phyloP scores from a whole-genome alignment of 2,329 filamentous ascomycete genomes.

The Phaeosphaeriaceae sp. region DNA sequence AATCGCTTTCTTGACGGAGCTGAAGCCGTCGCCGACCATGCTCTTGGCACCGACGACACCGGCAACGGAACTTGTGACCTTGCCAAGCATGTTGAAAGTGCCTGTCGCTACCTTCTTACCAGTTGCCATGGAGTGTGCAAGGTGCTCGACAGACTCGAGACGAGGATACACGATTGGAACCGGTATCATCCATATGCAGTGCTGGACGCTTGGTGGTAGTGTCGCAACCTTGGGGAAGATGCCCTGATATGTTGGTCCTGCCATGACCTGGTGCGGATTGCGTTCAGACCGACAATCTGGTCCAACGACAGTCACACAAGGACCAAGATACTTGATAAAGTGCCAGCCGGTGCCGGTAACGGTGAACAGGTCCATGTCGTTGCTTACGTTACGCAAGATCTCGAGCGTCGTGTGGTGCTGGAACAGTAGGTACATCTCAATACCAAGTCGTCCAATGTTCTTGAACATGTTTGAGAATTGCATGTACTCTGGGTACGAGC shows the following conservation, averaged over 20 bases:
- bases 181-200: slow-evolving; percentile 95
- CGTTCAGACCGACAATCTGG: slow-evolving; percentile 92
- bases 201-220: slow-evolving; percentile 89
- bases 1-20: slow-evolving; percentile 93
- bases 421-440: slow-evolving; percentile 98
- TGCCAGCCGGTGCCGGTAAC: slow-evolving; percentile 98
- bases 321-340: slow-evolving; percentile 95
- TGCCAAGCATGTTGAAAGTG: slow-evolving; percentile 94
- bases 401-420: slow-evolving; percentile 97
- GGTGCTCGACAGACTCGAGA: slow-evolving; percentile 86
- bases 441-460: slow-evolving; percentile 93
- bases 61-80: slow-evolving; percentile 92
- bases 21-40: slow-evolving; percentile 90
- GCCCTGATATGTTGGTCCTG: slow-evolving; percentile 95
- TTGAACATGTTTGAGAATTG: slow-evolving; percentile 97
- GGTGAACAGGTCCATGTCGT: slow-evolving; percentile 92
- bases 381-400: slow-evolving; percentile 85
- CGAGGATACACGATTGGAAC: slow-evolving; percentile 91
- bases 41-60: slow-evolving; percentile 95
- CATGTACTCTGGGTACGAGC: slow-evolving; percentile 98
- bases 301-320: slow-evolving; percentile 86
- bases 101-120: slow-evolving; percentile 97
- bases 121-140: slow-evolving; percentile 89
- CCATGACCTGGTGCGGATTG: slow-evolving; percentile 89
- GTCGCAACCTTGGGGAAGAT: slow-evolving; percentile 95